Evolutionary conservation across 352 stramenopile species (phyloP).

Genomic region (Phytophthora podocarpi): DNA sequence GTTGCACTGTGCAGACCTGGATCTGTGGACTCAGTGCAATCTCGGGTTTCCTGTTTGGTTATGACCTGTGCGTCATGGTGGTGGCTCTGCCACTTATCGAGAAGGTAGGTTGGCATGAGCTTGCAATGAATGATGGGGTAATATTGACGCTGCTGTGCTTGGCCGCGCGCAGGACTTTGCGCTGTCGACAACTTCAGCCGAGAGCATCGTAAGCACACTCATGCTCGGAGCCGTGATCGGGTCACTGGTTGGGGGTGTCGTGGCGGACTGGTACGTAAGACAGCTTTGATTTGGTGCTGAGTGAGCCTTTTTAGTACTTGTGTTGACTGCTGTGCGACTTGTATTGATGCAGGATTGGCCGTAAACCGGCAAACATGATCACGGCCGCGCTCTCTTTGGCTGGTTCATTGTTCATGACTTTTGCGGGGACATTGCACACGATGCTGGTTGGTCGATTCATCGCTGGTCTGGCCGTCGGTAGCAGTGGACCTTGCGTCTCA

Average conservation of each 20-base stretch:
- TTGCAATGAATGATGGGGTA: neutral
- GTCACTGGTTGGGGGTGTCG: constrained; percentile 56
- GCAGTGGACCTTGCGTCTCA: constrained; percentile 67
- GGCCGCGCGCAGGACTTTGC: constrained; percentile 44
- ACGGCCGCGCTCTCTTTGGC: constrained; percentile 63
- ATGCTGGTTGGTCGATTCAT: constrained; percentile 74
- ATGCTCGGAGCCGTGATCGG: constrained; percentile 75
- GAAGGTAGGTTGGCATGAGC: constrained; percentile 26
- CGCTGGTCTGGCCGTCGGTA: constrained; percentile 64
- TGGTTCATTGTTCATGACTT: constrained; percentile 73
- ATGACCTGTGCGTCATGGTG: constrained; percentile 82
- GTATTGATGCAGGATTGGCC: constrained; percentile 46
- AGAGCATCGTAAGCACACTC: constrained; percentile 68
- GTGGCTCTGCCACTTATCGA: constrained; percentile 72
- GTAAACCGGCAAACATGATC: constrained; percentile 66
- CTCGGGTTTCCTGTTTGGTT: constrained; percentile 77
- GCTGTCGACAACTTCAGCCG: constrained; percentile 51
- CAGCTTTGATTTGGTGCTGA: neutral
- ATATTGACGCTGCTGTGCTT: neutral
- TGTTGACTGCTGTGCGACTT: neutral
- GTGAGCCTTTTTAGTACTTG: neutral
- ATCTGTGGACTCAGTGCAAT: constrained; percentile 69
- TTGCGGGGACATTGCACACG: constrained; percentile 46
- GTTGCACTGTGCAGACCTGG: constrained; percentile 43
- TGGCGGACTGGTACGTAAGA: constrained; percentile 52